A percentile compares a stretch with the other conserved stretches of the same genome.
Conservation (phyloP, 2,329 filamentous ascomycete genomes). For the Alternaria incomplexa region DNA sequence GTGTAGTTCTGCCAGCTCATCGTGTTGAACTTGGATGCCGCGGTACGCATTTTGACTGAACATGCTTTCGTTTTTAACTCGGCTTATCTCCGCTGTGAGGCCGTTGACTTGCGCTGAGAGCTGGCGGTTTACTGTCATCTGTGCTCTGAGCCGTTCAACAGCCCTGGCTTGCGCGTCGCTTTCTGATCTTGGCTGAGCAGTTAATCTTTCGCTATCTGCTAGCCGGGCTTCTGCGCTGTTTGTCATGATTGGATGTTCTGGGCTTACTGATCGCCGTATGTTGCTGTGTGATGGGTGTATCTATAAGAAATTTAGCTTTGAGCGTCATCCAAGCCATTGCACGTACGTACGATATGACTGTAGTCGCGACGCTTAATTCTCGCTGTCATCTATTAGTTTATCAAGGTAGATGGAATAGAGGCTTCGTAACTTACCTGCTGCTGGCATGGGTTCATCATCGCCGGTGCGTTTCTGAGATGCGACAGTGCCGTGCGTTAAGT, state of each 20-base stretch:
- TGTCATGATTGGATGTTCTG: not conserved
- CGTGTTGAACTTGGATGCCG: not conserved
- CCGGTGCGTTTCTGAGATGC: not conserved
- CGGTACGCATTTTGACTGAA: not conserved
- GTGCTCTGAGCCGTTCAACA: not conserved
- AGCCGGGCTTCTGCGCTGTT: not conserved
- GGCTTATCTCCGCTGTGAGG: not conserved
- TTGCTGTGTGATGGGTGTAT: not conserved
- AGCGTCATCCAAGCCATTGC: not conserved
- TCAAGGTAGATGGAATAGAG: accelerated
- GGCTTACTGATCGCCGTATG: not conserved
- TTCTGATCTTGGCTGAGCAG: too few relatives aligned
- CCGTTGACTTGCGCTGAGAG: not conserved
- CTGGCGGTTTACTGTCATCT: not conserved
- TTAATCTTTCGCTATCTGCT: not conserved
- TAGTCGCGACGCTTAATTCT: not conserved
- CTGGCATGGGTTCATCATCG: not conserved
- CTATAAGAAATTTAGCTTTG: not conserved
- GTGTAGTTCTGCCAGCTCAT: not conserved
- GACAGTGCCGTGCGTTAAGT: not conserved
- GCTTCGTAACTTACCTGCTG: not conserved
- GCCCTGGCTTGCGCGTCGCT: not conserved
- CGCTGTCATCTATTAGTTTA: not conserved
- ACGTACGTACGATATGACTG: not conserved
- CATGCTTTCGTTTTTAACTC: not conserved